Evolutionary conservation across 1,139 yeast genomes (phyloP).

Genomic region (Yamadazyma mexicana): DNA sequence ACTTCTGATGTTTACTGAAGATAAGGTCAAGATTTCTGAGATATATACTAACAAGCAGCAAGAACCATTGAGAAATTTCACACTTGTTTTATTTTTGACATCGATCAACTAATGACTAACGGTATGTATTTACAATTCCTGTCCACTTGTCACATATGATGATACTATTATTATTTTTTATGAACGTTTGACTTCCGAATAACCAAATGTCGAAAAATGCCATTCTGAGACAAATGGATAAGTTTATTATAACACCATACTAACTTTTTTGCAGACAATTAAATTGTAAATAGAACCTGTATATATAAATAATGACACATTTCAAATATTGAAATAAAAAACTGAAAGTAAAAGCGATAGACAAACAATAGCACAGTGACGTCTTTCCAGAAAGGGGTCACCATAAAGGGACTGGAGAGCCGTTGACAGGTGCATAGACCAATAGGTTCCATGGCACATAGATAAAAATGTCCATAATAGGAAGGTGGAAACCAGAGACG

Average conservation of each 20-base stretch:
- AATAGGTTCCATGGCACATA: too few relatives aligned
- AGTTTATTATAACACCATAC: background rate
- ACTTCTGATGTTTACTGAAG: conserved; percentile 14
- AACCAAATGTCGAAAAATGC: conserved; percentile 14
- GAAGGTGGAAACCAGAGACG: conserved; percentile 3
- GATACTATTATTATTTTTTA: conserved; percentile 12
- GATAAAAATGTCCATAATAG: conserved; percentile 1
- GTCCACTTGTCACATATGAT: conserved; percentile 8
- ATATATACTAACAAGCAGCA: conserved; percentile 5
- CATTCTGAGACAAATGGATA: conserved; percentile 9
- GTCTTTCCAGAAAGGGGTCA: too few relatives aligned
- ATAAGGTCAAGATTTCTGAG: conserved; percentile 11
- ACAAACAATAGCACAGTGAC: too few relatives aligned
- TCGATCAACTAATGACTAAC: conserved; percentile 6
- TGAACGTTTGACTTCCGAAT: conserved; percentile 21
- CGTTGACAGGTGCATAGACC: too few relatives aligned
- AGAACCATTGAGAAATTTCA: background rate
- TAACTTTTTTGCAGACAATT: conserved; percentile 1
- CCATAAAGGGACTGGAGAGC: too few relatives aligned
- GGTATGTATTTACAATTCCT: conserved; percentile 12
- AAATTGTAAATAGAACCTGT: background rate
- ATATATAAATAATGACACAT: conserved; percentile 1
- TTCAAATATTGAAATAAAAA: too few relatives aligned
- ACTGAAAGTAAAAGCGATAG: too few relatives aligned
- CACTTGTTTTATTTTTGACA: background rate